These are phyloP conservation scores for Scutellaria barbata DNA, from an alignment of 257 asterid genomes.

Conservation along the genomic window DNA sequence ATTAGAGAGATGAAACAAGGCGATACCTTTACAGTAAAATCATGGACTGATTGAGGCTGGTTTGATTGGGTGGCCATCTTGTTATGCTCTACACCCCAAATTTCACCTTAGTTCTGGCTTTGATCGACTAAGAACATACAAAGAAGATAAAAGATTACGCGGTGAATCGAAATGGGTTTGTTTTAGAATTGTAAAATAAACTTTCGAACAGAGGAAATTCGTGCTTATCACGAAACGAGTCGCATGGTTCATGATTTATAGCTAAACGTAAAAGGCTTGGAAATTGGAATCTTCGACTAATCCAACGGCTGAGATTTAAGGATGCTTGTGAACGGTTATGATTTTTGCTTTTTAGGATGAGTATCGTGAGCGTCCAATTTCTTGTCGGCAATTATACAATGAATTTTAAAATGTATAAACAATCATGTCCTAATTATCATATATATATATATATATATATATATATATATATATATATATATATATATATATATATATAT, in stretches of 20 bases:
- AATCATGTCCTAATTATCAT: no score
- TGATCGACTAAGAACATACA: conserved; percentile 16
- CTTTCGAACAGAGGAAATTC: conserved; percentile 13
- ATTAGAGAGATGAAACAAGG: neutral
- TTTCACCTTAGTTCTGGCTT: conserved; percentile 18
- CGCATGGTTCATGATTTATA: no score
- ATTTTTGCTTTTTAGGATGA: no score
- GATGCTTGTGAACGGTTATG: neutral
- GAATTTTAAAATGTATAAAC: no score
- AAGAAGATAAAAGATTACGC: conserved; percentile 5
- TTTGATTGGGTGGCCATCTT: conserved; percentile 67
- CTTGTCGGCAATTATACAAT: no score
- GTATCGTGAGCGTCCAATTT: no score
- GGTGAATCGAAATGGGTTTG: conserved; percentile 41
- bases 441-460: no score
- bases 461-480: no score
- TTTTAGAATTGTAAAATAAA: conserved; percentile 19
- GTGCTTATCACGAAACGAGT: neutral
- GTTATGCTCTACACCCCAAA: conserved; percentile 31
- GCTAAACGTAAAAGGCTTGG: neutral
- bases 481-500: no score
- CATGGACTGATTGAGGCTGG: conserved; percentile 76
- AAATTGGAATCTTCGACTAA: neutral
- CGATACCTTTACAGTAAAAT: conserved; percentile 81
- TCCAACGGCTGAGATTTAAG: conserved; percentile 9